Evolutionary conservation across 768 basidiomycete genomes (phyloP).

Genomic region (Trametes punicea): DNA sequence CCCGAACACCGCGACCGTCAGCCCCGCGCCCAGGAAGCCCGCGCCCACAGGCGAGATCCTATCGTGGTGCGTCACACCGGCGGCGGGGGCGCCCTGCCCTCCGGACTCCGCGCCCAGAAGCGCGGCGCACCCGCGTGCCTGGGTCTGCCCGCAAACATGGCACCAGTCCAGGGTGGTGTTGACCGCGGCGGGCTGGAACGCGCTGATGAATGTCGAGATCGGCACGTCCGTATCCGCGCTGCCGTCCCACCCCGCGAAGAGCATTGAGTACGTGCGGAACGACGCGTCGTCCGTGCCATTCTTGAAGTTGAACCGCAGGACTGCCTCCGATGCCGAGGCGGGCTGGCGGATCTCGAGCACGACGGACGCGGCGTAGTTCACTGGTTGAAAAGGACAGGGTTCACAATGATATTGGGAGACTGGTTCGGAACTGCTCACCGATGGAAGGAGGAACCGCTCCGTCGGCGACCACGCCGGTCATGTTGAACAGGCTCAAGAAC

Average conservation of each 20-base stretch:
- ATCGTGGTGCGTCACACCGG: constrained; percentile 29
- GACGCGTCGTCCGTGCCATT: constrained; percentile 52
- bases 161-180: constrained; percentile 60
- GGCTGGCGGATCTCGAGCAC: constrained; percentile 59
- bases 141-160: constrained; percentile 50
- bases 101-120: constrained; percentile 34
- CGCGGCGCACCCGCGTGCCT: constrained; percentile 55
- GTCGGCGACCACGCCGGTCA: constrained; percentile 55
- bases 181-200: constrained; percentile 44
- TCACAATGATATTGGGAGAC: neutral
- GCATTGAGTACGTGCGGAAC: constrained; percentile 43
- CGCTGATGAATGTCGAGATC: constrained; percentile 47
- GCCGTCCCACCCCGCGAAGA: constrained; percentile 37
- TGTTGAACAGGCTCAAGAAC: constrained; percentile 73
- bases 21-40: constrained; percentile 66
- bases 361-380: constrained; percentile 57
- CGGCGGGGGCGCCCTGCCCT: too few species aligned
- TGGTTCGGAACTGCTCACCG: constrained; percentile 39
- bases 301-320: constrained; percentile 65
- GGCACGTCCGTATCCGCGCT: constrained; percentile 46
- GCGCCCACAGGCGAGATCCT: constrained; percentile 54
- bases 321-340: constrained; percentile 41
- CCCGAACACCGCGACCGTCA: constrained; percentile 20
- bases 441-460: constrained; percentile 56
- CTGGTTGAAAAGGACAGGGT: constrained; percentile 31